A percentile compares a stretch with the other conserved stretches of the same genome.
Conservation (phyloP, 306 rosid species). For the Erythrophleum fordii region DNA sequence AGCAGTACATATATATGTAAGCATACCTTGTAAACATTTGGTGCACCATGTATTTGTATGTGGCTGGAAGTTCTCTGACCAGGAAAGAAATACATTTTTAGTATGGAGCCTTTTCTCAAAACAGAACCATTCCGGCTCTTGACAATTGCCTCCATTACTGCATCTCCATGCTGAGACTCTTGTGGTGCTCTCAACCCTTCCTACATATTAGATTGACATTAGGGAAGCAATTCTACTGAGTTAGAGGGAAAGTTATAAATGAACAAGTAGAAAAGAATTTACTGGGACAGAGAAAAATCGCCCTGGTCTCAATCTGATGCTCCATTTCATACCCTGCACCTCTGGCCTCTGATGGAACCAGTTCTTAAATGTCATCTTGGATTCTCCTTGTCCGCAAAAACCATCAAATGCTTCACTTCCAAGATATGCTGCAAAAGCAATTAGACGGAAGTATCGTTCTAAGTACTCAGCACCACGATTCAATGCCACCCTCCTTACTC, state of each 20-base stretch:
- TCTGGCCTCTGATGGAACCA: conserved; percentile 91
- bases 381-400: conserved; percentile 75
- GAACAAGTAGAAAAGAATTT: conserved; percentile 39
- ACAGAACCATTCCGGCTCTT: conserved; percentile 81
- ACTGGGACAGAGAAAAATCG: conserved; percentile 85
- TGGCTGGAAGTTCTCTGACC: conserved; percentile 92
- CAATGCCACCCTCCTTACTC: conserved; percentile 91
- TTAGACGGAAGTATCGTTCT: conserved; percentile 87
- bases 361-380: conserved; percentile 77
- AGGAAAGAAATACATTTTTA: conserved; percentile 93
- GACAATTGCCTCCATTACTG: conserved; percentile 85
- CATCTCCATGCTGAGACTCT: conserved; percentile 95
- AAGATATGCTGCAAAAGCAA: conserved; percentile 96
- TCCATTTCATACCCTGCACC: conserved; percentile 96
- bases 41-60: conserved; percentile 83
- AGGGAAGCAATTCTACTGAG: conserved; percentile 34
- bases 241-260: not conserved
- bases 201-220: conserved; percentile 52
- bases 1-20: conserved; percentile 31
- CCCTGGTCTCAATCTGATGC: conserved; percentile 85
- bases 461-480: conserved; percentile 89
- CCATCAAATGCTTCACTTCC: conserved; percentile 95
- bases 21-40: conserved; percentile 83
- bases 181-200: conserved; percentile 82
- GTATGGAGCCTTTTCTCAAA: conserved; percentile 85